These are phyloP conservation scores for Purpureocillium takamizusanense DNA, from an alignment of 2,329 filamentous ascomycete species.

Conservation along the genomic window DNA sequence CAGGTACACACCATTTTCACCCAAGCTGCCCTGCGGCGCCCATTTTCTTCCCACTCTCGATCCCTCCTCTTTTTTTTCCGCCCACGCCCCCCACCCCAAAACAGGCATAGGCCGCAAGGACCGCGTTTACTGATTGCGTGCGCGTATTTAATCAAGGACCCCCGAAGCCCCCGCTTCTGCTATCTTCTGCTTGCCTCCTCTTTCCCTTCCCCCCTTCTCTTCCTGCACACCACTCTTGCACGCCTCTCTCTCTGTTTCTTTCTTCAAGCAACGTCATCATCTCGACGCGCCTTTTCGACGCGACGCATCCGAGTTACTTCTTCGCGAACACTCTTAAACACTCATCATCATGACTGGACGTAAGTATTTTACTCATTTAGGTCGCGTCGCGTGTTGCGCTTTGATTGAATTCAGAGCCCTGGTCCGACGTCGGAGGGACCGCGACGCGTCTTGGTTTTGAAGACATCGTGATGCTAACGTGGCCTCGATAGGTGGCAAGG, in stretches of 20 bases:
- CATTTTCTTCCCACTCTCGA: background rate
- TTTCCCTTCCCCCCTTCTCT: background rate
- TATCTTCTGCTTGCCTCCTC: slow-evolving; percentile 12
- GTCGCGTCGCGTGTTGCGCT: background rate
- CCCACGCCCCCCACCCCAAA: slow-evolving; percentile 6
- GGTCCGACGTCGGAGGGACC: background rate
- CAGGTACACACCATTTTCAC: slow-evolving; percentile 3
- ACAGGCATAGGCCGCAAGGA: slow-evolving; percentile 3
- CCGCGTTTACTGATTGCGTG: slow-evolving; percentile 23
- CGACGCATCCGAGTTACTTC: background rate
- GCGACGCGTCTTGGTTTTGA: background rate
- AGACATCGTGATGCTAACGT: slow-evolving; percentile 30
- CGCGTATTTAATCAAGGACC: slow-evolving; percentile 25
- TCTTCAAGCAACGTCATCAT: slow-evolving; percentile 11
- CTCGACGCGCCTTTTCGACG: slow-evolving; percentile 5
- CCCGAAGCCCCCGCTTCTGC: slow-evolving; percentile 13
- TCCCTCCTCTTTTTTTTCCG: too few relatives aligned
- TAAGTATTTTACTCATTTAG: slow-evolving; percentile 37
- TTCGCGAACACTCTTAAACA: slow-evolving; percentile 11
- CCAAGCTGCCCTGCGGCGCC: background rate
- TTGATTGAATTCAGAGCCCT: background rate
- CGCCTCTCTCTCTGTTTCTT: slow-evolving; percentile 15
- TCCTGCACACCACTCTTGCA: slow-evolving; percentile 9
- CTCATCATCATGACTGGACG: slow-evolving; percentile 61
- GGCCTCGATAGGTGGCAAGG: slow-evolving; percentile 66